These are phyloP conservation scores for Linnemannia schmuckeri DNA, from an alignment of 192 early-diverging fungal genomes.

Conservation along the genomic window DNA sequence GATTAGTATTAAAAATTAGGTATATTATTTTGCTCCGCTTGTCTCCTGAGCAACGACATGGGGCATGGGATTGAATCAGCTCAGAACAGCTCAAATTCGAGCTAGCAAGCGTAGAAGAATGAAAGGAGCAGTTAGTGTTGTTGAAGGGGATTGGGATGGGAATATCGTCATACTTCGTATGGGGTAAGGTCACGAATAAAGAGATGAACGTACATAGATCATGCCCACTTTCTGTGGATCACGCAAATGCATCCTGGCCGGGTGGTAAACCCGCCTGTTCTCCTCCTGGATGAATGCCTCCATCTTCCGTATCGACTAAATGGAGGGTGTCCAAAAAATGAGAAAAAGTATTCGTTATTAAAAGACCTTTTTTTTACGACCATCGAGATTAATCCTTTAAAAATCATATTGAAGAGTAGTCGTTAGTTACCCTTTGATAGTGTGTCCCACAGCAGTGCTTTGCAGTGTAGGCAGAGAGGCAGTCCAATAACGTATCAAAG, in stretches of 20 bases:
- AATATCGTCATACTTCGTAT: no score
- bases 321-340: not conserved
- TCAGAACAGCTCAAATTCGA: slow-evolving; percentile 37
- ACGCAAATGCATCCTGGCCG: slow-evolving; percentile 47
- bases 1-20: not conserved
- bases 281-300: slow-evolving; percentile 35
- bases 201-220: slow-evolving; percentile 43
- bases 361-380: not conserved
- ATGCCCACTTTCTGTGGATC: slow-evolving; percentile 53
- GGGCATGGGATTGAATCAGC: not conserved
- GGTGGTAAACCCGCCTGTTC: slow-evolving; percentile 39
- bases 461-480: slow-evolving; percentile 49
- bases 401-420: not conserved
- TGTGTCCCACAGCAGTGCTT: slow-evolving; percentile 54
- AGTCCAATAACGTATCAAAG: slow-evolving; percentile 49
- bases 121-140: not conserved
- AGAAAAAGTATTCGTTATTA: not conserved
- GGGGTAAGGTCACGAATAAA: not conserved
- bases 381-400: not conserved
- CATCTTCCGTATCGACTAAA: slow-evolving; percentile 38
- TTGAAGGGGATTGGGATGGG: not conserved
- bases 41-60: not conserved
- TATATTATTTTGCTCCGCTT: slow-evolving; percentile 20
- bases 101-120: slow-evolving; percentile 10
- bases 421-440: slow-evolving; percentile 36